Conservation (phyloP, 1,139 yeast species). For the Arxiozyma telluris region DNA sequence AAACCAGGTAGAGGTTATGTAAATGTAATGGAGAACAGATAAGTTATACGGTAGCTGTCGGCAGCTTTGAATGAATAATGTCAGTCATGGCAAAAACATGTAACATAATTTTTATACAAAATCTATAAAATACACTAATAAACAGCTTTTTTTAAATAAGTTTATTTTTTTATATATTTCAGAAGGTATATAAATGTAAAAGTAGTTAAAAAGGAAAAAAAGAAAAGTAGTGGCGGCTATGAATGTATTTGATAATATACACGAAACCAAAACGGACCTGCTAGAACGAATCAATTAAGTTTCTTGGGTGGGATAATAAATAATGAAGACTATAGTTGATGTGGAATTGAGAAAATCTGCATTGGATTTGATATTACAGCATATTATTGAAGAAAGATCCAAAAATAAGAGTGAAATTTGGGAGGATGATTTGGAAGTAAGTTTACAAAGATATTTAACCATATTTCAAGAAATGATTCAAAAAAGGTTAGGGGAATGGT, state of each 20-base stretch:
- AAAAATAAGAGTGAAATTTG: background rate
- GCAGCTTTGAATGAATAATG: background rate
- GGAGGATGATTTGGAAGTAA: background rate
- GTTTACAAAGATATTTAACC: constrained; percentile 8
- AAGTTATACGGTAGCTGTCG: background rate
- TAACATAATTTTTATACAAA: no score
- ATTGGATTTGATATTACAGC: background rate
- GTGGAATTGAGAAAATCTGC: background rate
- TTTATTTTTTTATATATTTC: no score
- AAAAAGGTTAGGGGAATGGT: constrained; percentile 9
- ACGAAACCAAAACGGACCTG: background rate
- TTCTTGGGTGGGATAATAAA: background rate
- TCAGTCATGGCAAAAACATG: background rate
- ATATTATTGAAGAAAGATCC: background rate
- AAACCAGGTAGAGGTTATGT: constrained; percentile 68
- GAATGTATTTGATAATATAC: no score
- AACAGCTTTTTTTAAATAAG: background rate
- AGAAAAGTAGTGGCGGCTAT: background rate
- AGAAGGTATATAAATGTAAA: background rate
- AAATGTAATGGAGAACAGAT: constrained; percentile 52
- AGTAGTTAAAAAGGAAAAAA: background rate
- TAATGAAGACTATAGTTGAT: background rate
- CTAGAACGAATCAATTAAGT: background rate
- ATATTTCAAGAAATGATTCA: constrained; percentile 12
- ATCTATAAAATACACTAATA: no score